A percentile compares a stretch with the other conserved stretches of the same genome.
These are phyloP conservation scores for Pseudozyma flocculosa DNA, from an alignment of 1,284 basidiomycete species.

Conservation along the genomic window DNA sequence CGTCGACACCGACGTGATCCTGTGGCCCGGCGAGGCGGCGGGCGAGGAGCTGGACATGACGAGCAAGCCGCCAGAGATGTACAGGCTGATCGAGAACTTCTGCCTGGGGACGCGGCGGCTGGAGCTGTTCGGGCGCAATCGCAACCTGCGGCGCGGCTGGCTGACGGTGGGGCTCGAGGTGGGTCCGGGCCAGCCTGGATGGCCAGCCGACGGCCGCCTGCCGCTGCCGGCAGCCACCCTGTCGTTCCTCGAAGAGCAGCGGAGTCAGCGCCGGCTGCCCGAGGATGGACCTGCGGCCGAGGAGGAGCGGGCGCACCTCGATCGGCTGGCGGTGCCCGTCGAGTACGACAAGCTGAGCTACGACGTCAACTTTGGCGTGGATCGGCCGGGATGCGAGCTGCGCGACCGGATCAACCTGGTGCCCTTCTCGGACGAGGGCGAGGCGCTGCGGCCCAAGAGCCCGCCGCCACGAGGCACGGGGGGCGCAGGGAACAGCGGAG, in stretches of 20 bases:
- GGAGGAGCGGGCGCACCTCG: conserved; percentile 5
- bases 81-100: conserved; percentile 94
- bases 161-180: conserved; percentile 70
- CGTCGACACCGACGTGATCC: conserved; percentile 92
- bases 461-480: conserved; percentile 24
- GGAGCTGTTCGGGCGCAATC: conserved; percentile 79
- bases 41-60: conserved; percentile 65
- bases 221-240: not conserved
- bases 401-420: conserved; percentile 43
- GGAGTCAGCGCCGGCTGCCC: too few relatives aligned
- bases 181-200: conserved; percentile 37
- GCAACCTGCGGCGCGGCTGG: conserved; percentile 82
- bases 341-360: conserved; percentile 37
- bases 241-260: too few relatives aligned
- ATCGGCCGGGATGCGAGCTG: conserved; percentile 46
- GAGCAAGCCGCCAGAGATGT: conserved; percentile 89
- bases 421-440: conserved; percentile 39
- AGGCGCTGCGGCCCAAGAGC: conserved; percentile 47
- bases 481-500: not conserved
- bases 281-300: conserved; percentile 7
- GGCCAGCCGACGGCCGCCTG: conserved; percentile 8
- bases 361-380: conserved; percentile 41
- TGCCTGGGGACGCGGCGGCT: conserved; percentile 89
- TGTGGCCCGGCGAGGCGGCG: conserved; percentile 69
- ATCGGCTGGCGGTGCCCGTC: conserved; percentile 13